Evolutionary conservation across 192 early-diverging fungal genomes (phyloP), one percentile per base, ranked within the genome.

Genomic region (Podila verticillata): DNA sequence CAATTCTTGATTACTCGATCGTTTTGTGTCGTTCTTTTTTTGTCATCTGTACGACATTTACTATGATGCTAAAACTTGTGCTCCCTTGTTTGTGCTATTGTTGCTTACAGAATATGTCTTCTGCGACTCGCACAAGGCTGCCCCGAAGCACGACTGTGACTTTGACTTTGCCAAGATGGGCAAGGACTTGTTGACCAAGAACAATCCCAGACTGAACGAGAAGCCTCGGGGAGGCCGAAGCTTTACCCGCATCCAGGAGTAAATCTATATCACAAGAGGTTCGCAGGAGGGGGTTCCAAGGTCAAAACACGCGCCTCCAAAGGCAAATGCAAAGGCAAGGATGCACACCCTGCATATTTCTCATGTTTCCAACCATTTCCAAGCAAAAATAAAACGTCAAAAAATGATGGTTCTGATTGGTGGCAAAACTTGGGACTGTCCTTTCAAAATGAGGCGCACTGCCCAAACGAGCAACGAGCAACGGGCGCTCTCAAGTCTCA

Each of bases 161-260:
- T 91, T 95, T 86, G 92, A 95, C 84, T 90, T 89, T 86, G 89
- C 88, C 70, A 84, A 88, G 44, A 82, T 87, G 79, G 93, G 90
- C 75, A 89, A 91, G 82, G 89, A 90, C 30, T 83, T 87, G 56
- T 77, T 95, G 57, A 87, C 89, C 57, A 92, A 91, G 79, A 90
- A 87, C 60, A 95, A 95, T 66, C 93, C 92, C 28, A 91, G 90
- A 74, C 78, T 93, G 69, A 91, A 92, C 82, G 88, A 89, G 30
- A 87, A 87, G 57, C 93, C 90, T 60, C 89, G 89, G 81, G 93
- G 91, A 80, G 93, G 93, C 28, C 84, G 90, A 35, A 92, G 91
- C 63, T 95, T 95, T 62, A 88, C 88, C 15, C 87, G 93, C 72
- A 90, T 94, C 48, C 75, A 78, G 64, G 75, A 78, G 17, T 78